Evolutionary conservation across 2,329 filamentous ascomycete genomes (phyloP), one percentile per base, ranked within the genome.

Genomic region (Fusarium chaquense): DNA sequence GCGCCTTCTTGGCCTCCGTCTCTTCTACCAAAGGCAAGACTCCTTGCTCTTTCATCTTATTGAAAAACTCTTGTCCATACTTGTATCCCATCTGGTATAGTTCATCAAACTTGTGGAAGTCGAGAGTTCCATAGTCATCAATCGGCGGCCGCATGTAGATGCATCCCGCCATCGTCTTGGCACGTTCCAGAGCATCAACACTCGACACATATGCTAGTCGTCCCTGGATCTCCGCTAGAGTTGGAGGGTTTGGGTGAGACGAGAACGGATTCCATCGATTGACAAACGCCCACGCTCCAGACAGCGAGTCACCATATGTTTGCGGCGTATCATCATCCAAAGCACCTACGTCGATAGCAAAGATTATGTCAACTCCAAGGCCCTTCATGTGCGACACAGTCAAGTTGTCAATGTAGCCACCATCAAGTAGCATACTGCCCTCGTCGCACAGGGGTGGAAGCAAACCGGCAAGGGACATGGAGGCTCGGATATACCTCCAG

Each of bases 191-290:
- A 28, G 96, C 96, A 78, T 98, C 96, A 15, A 98, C 93, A 57
- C 92, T 97, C 7, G 92, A 96, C 47, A 99, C 96, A 76, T 99
- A 99, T 0, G 96, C 96, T 9, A 99, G 86, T 3, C 96, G 88
- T 8, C 93, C 95, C 82, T 99, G 97, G 66, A 99, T 99, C 80
- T 99, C 96, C 0, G 93, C 94, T 13, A 99, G 83, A 0, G 96
- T 98, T 0, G 96, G 96, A 10, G 96, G 96, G 74, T 99, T 99
- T 1, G 96, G 92, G 65, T 90, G 90, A 2, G 87, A 86, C 1
- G 93, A 97, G 78, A 99, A 94, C 0, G 96, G 95, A 73, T 99
- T 99, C 96, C 96, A 99, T 46, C 97, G 89, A 78, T 99, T 99
- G 76, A 95, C 82, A 45, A 97, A 91, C 1, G 95, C 93, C 97